These are phyloP conservation scores for Colletotrichum sansevieriae DNA, from an alignment of 2,329 filamentous ascomycete genomes.

Conservation along the genomic window DNA sequence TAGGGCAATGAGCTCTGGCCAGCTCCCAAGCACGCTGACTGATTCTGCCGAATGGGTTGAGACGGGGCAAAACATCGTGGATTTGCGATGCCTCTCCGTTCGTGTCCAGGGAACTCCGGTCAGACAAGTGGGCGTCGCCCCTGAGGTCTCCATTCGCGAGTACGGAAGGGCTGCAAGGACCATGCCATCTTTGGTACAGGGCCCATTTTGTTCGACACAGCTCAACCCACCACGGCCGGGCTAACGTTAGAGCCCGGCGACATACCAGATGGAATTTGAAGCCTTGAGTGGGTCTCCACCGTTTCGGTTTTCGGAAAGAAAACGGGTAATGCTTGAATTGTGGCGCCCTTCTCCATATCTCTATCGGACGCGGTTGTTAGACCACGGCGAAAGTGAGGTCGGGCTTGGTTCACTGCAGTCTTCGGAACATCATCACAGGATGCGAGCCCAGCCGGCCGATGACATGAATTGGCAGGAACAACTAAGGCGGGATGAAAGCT, in stretches of 20 bases:
- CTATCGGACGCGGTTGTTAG: background rate
- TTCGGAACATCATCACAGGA: background rate
- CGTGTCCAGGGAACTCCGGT: constrained; percentile 21
- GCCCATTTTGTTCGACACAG: constrained; percentile 18
- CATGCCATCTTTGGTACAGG: constrained; percentile 11
- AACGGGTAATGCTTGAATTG: constrained; percentile 25
- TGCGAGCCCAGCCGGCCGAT: constrained; percentile 21
- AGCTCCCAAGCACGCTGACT: constrained; percentile 25
- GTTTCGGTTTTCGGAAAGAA: constrained; percentile 31
- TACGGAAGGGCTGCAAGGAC: constrained; percentile 12
- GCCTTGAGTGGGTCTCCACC: background rate
- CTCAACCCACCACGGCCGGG: constrained; percentile 21
- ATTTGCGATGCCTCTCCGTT: constrained; percentile 19
- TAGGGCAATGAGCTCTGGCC: constrained; percentile 31
- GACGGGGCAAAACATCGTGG: constrained; percentile 29
- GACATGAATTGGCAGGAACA: constrained; percentile 32
- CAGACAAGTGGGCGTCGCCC: constrained; percentile 18
- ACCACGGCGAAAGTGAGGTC: background rate
- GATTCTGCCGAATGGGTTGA: constrained; percentile 24
- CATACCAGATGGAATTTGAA: background rate
- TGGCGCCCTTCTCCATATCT: constrained; percentile 17
- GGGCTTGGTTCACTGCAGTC: background rate
- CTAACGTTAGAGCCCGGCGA: constrained; percentile 16
- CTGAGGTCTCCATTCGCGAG: constrained; percentile 19
- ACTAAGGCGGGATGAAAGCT: constrained; percentile 37